These are phyloP conservation scores for Fusarium odoratissimum DNA, from an alignment of 2,329 filamentous ascomycete species.

Conservation along the genomic window DNA sequence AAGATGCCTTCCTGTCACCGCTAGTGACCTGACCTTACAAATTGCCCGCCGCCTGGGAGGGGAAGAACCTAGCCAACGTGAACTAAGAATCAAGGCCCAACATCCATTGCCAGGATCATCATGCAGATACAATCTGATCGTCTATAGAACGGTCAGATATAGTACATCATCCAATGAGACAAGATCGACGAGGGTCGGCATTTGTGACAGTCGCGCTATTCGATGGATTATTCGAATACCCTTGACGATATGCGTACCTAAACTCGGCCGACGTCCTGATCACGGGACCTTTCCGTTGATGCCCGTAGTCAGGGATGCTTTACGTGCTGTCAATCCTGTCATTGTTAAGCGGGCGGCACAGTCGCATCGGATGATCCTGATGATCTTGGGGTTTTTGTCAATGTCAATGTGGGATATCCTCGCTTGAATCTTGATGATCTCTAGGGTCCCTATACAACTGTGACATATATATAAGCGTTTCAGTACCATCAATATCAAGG, in stretches of 20 bases:
- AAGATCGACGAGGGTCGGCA: not conserved
- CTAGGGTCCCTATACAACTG: not conserved
- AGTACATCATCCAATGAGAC: not conserved
- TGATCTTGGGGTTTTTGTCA: not conserved
- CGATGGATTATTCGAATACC: not conserved
- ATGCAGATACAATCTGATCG: constrained; percentile 3
- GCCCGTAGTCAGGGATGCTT: not conserved
- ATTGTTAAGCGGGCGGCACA: not conserved
- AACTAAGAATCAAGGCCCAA: constrained; percentile 1
- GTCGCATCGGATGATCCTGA: not conserved
- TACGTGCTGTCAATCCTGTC: constrained; percentile 1
- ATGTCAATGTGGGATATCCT: not conserved
- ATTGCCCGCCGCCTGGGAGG: not conserved
- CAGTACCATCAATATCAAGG: not conserved
- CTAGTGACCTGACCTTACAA: not conserved
- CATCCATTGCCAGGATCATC: not conserved
- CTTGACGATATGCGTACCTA: not conserved
- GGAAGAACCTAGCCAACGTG: not conserved
- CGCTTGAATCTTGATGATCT: not conserved
- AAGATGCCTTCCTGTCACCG: not conserved
- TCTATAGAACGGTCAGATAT: not conserved
- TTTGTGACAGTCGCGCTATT: not conserved
- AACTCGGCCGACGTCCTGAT: not conserved
- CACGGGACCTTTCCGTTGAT: constrained; percentile 1
- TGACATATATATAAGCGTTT: not conserved